Base-by-base conservation (phyloP, 2,329 filamentous ascomycete species). In the Xylariaceae sp. region DNA sequence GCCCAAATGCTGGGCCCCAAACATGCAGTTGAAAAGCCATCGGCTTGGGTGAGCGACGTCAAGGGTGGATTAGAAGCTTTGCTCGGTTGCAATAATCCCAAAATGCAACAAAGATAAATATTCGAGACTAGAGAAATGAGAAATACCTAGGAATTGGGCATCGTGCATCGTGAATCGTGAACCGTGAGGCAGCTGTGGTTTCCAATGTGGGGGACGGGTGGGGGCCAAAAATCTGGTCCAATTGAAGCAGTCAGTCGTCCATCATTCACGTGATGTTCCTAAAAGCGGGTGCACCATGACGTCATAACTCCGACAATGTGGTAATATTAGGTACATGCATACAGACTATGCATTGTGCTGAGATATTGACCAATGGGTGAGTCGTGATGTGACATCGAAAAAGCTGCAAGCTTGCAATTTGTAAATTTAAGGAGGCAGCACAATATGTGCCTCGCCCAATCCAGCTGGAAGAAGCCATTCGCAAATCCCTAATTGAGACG, bases 1-100 rank as follows among this genome's bases (percentile, higher is more conserved):
- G 81, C 39, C 85, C 85, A 70, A 96, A 95, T 39, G 89, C 92
- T 51, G 90, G 86, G 47, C 92, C 92, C 87, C 92, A 95, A 66
- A 96, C 81, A 72, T 96, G 88, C 56, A 99, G 81, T 73, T 92
- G 83, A 46, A 90, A 73, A 59, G 83, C 65, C 70, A 72, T 74
- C 16, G 13, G 18, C 2, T 19, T 16, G 37, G 51, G 36, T 13
- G 5, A 47, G 32, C 34, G 16, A 36, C 36, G 12, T 15, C 5
- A 36, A 32, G 30, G 37, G 26, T 46, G 16, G 13, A 8, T 34
- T 32, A 34, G 42, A 39, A 15, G 32, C 32, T 34, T n/a, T 34
- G 9, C 13, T 34, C 32, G 32, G 13, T 13, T 34, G 32, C 2
- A 9, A 13, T 3, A 10, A 34, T 34, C 32, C 1, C 32, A 15